Conservation (phyloP, 805 yeast genomes). For the Yarrowia bubula region DNA sequence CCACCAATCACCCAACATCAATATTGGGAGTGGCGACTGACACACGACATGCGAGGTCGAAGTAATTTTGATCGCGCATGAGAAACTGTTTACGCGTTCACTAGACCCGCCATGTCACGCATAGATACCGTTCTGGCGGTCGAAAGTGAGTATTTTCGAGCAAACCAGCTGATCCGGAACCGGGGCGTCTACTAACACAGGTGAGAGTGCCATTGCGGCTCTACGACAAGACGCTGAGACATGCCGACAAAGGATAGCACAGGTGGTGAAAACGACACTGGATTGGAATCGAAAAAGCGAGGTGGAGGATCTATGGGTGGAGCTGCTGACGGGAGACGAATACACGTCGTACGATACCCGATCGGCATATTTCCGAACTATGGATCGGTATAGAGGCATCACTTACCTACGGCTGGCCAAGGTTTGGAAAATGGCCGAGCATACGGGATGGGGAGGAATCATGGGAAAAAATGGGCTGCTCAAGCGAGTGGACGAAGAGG, state of each 20-base stretch:
- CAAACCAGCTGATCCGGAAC: not conserved
- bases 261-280: not conserved
- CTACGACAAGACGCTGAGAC: not conserved
- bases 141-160: constrained; percentile 4
- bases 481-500: constrained; percentile 8
- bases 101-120: constrained; percentile 20
- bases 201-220: constrained; percentile 5
- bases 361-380: not conserved
- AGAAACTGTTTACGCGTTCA: constrained; percentile 7
- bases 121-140: constrained; percentile 21
- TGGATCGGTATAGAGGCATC: constrained; percentile 7
- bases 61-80: constrained; percentile 20
- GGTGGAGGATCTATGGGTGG: constrained; percentile 22
- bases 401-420: constrained; percentile 10
- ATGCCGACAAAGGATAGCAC: not conserved
- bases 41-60: not conserved
- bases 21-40: too few species aligned
- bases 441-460: constrained; percentile 15
- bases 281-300: not conserved
- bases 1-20: too few species aligned
- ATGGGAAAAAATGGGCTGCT: not conserved
- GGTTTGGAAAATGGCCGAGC: constrained; percentile 24
- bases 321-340: constrained; percentile 9
- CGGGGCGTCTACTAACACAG: not conserved
- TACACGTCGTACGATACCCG: not conserved